These are phyloP conservation scores for Syzygium aqueum DNA, from an alignment of 345 rosid genomes.

Conservation along the genomic window DNA sequence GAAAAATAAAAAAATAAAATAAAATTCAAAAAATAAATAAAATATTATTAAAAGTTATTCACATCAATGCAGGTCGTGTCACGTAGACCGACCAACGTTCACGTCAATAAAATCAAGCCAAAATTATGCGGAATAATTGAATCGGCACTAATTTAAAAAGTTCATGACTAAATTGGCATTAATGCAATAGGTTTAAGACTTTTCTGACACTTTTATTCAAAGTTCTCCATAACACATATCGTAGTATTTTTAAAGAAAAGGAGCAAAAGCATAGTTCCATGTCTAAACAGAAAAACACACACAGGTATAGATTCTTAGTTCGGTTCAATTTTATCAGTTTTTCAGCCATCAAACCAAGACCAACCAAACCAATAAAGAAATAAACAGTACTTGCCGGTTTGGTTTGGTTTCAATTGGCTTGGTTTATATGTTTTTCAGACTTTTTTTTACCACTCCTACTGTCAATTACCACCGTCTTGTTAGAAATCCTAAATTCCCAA, in stretches of 20 bases:
- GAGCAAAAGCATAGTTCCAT: background rate
- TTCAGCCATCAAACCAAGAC: background rate
- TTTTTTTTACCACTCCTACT: background rate
- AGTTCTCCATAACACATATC: background rate
- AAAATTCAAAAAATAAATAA: no score
- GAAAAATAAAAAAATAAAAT: no score
- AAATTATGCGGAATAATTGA: no score
- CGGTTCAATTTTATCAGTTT: background rate
- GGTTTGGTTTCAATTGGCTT: background rate
- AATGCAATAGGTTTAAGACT: no score
- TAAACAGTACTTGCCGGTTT: background rate
- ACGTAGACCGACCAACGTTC: no score
- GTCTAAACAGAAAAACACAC: background rate
- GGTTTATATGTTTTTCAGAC: background rate
- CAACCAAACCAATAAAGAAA: background rate
- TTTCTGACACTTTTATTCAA: background rate
- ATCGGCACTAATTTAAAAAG: no score
- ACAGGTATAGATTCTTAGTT: background rate
- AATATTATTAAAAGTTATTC: no score
- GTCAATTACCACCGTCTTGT: background rate
- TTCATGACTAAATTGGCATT: no score
- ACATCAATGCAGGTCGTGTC: no score
- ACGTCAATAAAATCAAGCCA: no score
- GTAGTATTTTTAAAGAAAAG: background rate
- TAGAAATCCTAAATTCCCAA: background rate